A percentile compares a stretch with the other conserved stretches of the same genome.
phyloP scores from a whole-genome alignment of 2,329 filamentous ascomycete species.

The Scedosporium aurantiacum region DNA sequence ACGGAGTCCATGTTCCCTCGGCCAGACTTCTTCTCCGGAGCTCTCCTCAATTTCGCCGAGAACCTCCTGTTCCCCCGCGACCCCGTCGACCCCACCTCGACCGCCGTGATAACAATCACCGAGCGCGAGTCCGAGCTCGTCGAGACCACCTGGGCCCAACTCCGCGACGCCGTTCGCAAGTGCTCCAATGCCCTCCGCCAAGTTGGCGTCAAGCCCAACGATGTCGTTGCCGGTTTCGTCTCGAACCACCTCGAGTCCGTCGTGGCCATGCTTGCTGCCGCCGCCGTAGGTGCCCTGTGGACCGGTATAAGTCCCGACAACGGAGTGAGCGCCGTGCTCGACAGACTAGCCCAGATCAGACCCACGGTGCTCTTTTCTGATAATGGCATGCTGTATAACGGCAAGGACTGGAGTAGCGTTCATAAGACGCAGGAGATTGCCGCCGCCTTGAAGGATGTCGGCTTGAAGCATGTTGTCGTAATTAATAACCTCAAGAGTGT shows the following conservation, averaged over 20 bases:
- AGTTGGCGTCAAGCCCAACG: conserved; percentile 45
- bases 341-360: conserved; percentile 74
- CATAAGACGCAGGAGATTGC: conserved; percentile 72
- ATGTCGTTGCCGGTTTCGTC: conserved; percentile 62
- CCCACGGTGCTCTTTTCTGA: conserved; percentile 78
- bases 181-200: conserved; percentile 62
- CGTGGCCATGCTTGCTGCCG: conserved; percentile 76
- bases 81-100: conserved; percentile 8
- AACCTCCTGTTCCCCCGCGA: conserved; percentile 75
- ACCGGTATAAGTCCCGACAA: conserved; percentile 88
- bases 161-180: conserved; percentile 65
- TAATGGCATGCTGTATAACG: conserved; percentile 83
- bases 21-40: conserved; percentile 71
- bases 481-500: conserved; percentile 40
- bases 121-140: conserved; percentile 52
- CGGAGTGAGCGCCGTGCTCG: conserved; percentile 80
- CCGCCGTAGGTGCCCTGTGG: conserved; percentile 80
- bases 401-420: conserved; percentile 72
- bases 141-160: conserved; percentile 59
- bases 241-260: conserved; percentile 84
- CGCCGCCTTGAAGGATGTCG: conserved; percentile 44
- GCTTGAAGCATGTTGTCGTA: conserved; percentile 60
- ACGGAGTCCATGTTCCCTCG: conserved; percentile 70
- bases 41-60: conserved; percentile 83
- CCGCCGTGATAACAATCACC: conserved; percentile 69